phyloP scores from a whole-genome alignment of 2,329 filamentous ascomycete species.

The Pseudogymnoascus sp. region DNA sequence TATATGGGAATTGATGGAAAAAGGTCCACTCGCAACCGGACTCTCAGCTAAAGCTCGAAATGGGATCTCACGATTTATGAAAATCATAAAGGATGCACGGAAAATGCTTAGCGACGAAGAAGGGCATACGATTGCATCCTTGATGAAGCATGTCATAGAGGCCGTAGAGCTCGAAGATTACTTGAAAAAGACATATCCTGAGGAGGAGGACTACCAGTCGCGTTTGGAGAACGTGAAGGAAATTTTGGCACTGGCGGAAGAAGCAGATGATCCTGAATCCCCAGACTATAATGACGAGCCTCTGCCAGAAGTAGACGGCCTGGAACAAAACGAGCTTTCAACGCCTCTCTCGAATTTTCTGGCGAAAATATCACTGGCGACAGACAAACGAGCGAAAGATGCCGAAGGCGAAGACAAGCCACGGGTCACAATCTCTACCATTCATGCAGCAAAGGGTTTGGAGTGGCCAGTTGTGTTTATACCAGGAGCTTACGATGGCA shows the following conservation, averaged over 20 bases:
- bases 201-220: conserved; percentile 68
- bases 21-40: conserved; percentile 44
- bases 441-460: conserved; percentile 90
- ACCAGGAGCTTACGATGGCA: conserved; percentile 81
- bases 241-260: conserved; percentile 70
- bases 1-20: conserved; percentile 69
- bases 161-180: conserved; percentile 70
- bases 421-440: conserved; percentile 85
- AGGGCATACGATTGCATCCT: conserved; percentile 26
- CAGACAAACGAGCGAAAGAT: conserved; percentile 63
- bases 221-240: conserved; percentile 88
- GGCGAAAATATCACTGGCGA: conserved; percentile 82
- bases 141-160: conserved; percentile 49
- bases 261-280: conserved; percentile 37
- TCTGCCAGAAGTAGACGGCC: conserved; percentile 62
- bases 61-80: conserved; percentile 51
- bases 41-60: conserved; percentile 49
- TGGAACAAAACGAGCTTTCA: conserved; percentile 62
- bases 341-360: conserved; percentile 68
- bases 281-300: conserved; percentile 42
- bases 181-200: conserved; percentile 61
- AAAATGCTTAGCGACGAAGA: conserved; percentile 41
- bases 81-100: conserved; percentile 50
- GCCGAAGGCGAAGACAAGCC: conserved; percentile 49
- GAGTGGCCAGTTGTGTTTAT: conserved; percentile 97